Evolutionary conservation across 306 rosid genomes (phyloP).

Genomic region (Rosa persica): DNA sequence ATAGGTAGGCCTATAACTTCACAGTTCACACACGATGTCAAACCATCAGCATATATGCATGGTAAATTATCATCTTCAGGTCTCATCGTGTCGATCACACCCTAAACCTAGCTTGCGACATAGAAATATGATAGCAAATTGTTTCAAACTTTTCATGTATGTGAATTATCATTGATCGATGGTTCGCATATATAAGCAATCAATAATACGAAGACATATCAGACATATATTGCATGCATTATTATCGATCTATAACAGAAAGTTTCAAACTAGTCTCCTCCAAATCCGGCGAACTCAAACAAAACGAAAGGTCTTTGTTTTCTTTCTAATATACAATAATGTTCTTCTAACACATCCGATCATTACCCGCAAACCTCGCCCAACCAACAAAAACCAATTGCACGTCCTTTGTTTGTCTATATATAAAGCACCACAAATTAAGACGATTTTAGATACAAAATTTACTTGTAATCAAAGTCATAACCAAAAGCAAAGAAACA

Average conservation of each 20-base stretch:
- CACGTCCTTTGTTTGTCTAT: not conserved
- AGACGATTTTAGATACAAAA: not conserved
- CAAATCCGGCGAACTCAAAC: not conserved
- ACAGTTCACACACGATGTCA: too few relatives aligned
- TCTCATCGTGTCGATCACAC: too few relatives aligned
- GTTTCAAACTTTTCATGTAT: not conserved
- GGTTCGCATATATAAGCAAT: not conserved
- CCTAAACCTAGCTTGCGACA: too few relatives aligned
- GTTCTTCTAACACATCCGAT: not conserved
- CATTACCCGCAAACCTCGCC: not conserved
- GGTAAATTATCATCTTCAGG: too few relatives aligned
- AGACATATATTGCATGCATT: not conserved
- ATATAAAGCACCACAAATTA: not conserved
- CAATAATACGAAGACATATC: not conserved
- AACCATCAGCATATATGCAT: too few relatives aligned
- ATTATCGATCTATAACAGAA: not conserved
- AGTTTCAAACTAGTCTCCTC: not conserved
- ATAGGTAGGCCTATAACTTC: too few relatives aligned
- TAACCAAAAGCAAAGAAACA: not conserved
- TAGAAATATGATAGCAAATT: too few relatives aligned
- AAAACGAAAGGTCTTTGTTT: not conserved
- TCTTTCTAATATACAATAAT: not conserved
- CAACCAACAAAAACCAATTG: not conserved
- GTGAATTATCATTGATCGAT: not conserved
- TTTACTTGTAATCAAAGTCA: not conserved